These are phyloP conservation scores for Vararia minispora DNA, from an alignment of 768 basidiomycete species.

Conservation along the genomic window DNA sequence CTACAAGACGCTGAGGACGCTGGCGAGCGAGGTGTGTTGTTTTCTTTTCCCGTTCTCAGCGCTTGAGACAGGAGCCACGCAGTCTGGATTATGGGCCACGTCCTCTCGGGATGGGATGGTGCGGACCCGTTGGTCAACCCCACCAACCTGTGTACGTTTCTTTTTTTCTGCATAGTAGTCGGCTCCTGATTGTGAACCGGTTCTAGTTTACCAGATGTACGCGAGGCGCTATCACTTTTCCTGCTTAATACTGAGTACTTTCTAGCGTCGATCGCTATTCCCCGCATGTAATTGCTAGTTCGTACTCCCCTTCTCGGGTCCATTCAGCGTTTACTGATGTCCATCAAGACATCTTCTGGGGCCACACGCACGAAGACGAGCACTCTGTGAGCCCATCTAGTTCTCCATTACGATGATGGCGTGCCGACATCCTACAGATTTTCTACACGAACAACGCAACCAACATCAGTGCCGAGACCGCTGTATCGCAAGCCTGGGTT, in stretches of 20 bases:
- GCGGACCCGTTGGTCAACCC: slow-evolving; percentile 51
- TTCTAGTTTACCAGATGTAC: slow-evolving; percentile 42
- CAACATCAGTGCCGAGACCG: slow-evolving; percentile 40
- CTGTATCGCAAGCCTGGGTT: slow-evolving; percentile 43
- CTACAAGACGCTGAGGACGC: slow-evolving; percentile 69
- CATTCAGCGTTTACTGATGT: not conserved
- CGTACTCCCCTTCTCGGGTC: slow-evolving; percentile 17
- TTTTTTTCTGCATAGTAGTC: slow-evolving; percentile 6
- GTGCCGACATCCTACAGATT: slow-evolving; percentile 28
- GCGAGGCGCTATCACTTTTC: slow-evolving; percentile 3
- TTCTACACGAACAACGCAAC: slow-evolving; percentile 69
- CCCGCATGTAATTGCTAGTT: slow-evolving; percentile 68
- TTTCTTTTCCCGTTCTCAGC: not conserved
- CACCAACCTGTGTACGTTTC: slow-evolving; percentile 52
- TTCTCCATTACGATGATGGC: not conserved
- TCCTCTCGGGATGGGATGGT: slow-evolving; percentile 61
- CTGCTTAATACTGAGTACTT: not conserved
- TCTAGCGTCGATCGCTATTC: slow-evolving; percentile 64
- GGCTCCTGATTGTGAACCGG: no score
- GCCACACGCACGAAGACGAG: slow-evolving; percentile 70
- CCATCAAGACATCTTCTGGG: slow-evolving; percentile 56
- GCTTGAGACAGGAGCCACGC: slow-evolving; percentile 11
- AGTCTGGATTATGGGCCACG: slow-evolving; percentile 48
- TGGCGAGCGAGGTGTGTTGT: slow-evolving; percentile 48
- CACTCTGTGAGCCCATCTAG: slow-evolving; percentile 32